Percentiles rank a stretch among this genome's conserved stretches.
phyloP scores from a whole-genome alignment of 2,329 filamentous ascomycete species.

The Cordyceps cicadae region DNA sequence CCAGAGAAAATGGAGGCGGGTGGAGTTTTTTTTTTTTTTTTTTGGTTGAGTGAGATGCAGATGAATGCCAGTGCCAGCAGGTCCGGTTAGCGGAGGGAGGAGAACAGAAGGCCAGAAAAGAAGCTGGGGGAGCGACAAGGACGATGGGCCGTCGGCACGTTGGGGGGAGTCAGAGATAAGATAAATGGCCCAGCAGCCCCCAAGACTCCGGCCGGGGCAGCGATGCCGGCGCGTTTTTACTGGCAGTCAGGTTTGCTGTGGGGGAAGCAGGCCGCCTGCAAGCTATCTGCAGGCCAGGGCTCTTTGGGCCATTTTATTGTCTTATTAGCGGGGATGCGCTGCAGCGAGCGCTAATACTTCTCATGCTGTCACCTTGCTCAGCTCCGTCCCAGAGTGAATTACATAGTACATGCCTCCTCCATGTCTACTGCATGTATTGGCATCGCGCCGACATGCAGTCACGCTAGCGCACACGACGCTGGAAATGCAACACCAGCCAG shows the following conservation, averaged over 20 bases:
- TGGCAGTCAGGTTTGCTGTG: background rate
- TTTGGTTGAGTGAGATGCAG: conserved; percentile 2
- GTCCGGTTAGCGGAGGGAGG: conserved; percentile 7
- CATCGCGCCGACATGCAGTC: no score
- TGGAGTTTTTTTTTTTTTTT: background rate
- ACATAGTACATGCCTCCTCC: no score
- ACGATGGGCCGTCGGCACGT: background rate
- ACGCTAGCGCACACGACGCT: background rate
- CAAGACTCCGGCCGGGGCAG: background rate
- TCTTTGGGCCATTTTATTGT: background rate
- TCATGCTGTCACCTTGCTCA: background rate
- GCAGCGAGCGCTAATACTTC: background rate
- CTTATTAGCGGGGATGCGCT: background rate
- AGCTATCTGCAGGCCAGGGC: no score
- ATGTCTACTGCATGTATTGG: no score
- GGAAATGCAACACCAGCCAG: background rate
- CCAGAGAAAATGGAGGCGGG: conserved; percentile 1
- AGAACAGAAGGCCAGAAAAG: background rate
- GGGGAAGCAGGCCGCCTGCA: background rate
- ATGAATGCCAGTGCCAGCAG: background rate
- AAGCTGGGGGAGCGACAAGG: background rate
- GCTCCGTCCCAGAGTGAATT: no score
- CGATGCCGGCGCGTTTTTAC: conserved; percentile 4
- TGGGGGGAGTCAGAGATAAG: conserved; percentile 11
- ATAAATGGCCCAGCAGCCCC: background rate